These are phyloP conservation scores for Parathielavia hyrcaniae DNA, from an alignment of 495 filamentous ascomycete species.

Conservation along the genomic window DNA sequence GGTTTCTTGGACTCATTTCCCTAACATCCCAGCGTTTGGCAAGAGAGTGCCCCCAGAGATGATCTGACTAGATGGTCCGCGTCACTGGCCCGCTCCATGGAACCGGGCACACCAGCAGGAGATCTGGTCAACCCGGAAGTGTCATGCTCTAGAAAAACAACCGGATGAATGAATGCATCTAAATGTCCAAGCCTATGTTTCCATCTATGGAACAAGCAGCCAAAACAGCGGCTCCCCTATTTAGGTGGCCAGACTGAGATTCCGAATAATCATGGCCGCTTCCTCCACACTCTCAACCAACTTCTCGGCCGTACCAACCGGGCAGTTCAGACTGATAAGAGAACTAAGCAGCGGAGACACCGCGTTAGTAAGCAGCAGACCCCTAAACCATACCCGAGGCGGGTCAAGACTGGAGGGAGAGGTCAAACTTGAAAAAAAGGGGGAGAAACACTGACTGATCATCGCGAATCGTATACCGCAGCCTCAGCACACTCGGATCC, in stretches of 20 bases:
- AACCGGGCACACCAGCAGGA: too few relatives aligned
- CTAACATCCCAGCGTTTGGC: too few relatives aligned
- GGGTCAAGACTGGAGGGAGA: background rate
- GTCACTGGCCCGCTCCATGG: too few relatives aligned
- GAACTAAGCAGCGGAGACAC: background rate
- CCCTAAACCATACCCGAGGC: background rate
- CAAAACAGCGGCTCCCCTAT: background rate
- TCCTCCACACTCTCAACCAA: background rate
- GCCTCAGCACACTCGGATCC: background rate
- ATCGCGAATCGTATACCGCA: background rate
- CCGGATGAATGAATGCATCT: too few relatives aligned
- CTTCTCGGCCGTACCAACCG: background rate
- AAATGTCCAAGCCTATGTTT: too few relatives aligned
- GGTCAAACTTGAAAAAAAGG: too few relatives aligned
- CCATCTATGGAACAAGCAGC: background rate
- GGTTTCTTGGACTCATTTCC: too few relatives aligned
- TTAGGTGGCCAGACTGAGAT: background rate
- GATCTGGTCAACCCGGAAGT: too few relatives aligned
- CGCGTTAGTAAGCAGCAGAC: background rate
- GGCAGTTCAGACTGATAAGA: background rate
- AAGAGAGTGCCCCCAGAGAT: too few relatives aligned
- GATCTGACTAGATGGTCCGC: too few relatives aligned
- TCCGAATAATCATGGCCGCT: background rate
- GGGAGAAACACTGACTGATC: background rate
- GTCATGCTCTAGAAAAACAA: too few relatives aligned